Evolutionary conservation across 441 rosid species (phyloP).

Genomic region (Biscutella auriculata): DNA sequence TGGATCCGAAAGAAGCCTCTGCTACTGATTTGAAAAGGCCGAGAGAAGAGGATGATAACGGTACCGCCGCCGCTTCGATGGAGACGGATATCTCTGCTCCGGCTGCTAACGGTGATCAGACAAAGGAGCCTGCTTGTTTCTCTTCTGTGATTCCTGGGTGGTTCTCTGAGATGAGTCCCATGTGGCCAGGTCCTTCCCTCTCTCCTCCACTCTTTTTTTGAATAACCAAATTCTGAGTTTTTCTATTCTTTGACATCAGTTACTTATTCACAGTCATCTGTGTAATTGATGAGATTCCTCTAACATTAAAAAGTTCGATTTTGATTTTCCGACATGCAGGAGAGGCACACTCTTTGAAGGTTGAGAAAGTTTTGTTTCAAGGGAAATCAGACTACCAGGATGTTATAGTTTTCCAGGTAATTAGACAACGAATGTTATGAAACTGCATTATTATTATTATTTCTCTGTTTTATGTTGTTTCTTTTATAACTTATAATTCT

Average conservation of each 20-base stretch:
- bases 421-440: too few relatives aligned
- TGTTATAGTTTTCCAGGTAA: conserved; percentile 93
- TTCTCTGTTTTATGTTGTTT: not conserved
- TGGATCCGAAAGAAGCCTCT: conserved; percentile 16
- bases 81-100: conserved; percentile 15
- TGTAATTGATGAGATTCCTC: too few relatives aligned
- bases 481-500: too few relatives aligned
- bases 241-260: too few relatives aligned
- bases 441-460: too few relatives aligned
- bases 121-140: conserved; percentile 29
- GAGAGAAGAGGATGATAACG: conserved; percentile 46
- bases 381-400: conserved; percentile 92
- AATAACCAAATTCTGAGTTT: too few relatives aligned
- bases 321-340: conserved; percentile 31
- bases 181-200: conserved; percentile 74
- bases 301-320: not conserved
- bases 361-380: conserved; percentile 76
- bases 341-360: conserved; percentile 93
- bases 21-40: conserved; percentile 59
- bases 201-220: not conserved
- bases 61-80: conserved; percentile 20
- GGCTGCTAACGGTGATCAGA: conserved; percentile 9
- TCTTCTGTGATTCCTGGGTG: conserved; percentile 86
- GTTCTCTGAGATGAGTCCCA: conserved; percentile 97
- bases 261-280: too few relatives aligned